Conservation (phyloP, 1,139 yeast species). For the Yamadazyma atmosphaerica region DNA sequence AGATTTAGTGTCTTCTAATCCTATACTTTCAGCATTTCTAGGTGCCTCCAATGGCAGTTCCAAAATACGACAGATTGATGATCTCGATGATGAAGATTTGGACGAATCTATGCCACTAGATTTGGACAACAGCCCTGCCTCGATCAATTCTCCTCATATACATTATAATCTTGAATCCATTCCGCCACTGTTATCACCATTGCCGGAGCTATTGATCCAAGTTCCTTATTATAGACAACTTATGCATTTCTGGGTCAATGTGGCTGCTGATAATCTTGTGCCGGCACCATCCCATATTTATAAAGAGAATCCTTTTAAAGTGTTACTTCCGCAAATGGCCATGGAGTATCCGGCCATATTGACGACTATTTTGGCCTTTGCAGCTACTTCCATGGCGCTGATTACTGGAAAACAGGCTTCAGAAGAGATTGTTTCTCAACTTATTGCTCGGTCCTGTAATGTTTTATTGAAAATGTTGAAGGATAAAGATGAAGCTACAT, state of each 20-base stretch:
- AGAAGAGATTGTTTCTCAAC: slow-evolving; percentile 46
- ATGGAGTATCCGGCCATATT: slow-evolving; percentile 58
- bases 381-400: slow-evolving; percentile 52
- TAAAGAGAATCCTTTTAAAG: slow-evolving; percentile 66
- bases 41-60: background rate
- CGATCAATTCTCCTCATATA: background rate
- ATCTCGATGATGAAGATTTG: slow-evolving; percentile 6
- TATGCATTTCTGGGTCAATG: slow-evolving; percentile 63
- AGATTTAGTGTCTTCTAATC: slow-evolving; percentile 3
- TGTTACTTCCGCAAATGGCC: slow-evolving; percentile 69
- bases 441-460: slow-evolving; percentile 55
- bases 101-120: slow-evolving; percentile 9
- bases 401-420: slow-evolving; percentile 39
- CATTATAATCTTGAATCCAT: slow-evolving; percentile 18
- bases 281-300: slow-evolving; percentile 66
- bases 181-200: slow-evolving; percentile 53
- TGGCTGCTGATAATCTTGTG: slow-evolving; percentile 62
- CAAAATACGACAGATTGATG: slow-evolving; percentile 3
- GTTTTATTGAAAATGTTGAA: slow-evolving; percentile 55
- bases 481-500: slow-evolving; percentile 53
- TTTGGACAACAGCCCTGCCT: slow-evolving; percentile 8
- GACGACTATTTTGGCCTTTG: slow-evolving; percentile 65
- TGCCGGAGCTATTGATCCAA: slow-evolving; percentile 57
- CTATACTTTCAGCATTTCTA: background rate
- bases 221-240: slow-evolving; percentile 61